These are phyloP conservation scores for Neonectria coccinea DNA, from an alignment of 2,329 filamentous ascomycete genomes.

Conservation along the genomic window DNA sequence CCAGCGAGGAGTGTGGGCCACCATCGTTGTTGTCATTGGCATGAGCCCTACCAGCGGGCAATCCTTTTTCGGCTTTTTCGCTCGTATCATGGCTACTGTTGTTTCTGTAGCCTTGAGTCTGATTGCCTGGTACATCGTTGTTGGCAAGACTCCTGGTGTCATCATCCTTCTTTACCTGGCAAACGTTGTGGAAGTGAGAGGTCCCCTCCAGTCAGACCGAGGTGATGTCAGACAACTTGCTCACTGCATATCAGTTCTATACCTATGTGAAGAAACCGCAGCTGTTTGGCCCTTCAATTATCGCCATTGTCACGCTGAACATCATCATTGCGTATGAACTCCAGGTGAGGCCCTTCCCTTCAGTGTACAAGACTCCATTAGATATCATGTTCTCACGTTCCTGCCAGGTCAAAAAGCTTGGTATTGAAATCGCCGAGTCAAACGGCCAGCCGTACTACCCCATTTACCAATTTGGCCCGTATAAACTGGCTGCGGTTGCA, in stretches of 20 bases:
- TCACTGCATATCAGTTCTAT: conserved; percentile 16
- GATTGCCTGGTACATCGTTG: conserved; percentile 26
- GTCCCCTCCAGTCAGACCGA: background rate
- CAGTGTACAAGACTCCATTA: background rate
- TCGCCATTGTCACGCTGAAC: conserved; percentile 28
- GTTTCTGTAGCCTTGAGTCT: conserved; percentile 23
- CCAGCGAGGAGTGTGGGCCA: conserved; percentile 30
- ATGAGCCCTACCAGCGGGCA: conserved; percentile 30
- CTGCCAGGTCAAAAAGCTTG: conserved; percentile 20
- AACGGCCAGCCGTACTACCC: conserved; percentile 29
- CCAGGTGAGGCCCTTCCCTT: conserved; percentile 20
- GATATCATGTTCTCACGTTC: background rate
- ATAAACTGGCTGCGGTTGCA: conserved; percentile 27
- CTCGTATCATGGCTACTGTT: conserved; percentile 22
- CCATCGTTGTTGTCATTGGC: conserved; percentile 29
- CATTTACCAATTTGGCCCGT: conserved; percentile 28
- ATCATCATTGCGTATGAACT: conserved; percentile 32
- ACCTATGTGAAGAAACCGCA: conserved; percentile 30
- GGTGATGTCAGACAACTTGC: background rate
- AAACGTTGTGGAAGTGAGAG: conserved; percentile 23
- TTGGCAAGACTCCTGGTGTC: conserved; percentile 23
- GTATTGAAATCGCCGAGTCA: conserved; percentile 15
- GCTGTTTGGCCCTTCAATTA: conserved; percentile 25
- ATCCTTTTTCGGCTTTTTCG: conserved; percentile 27
- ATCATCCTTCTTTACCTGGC: conserved; percentile 26